Evolutionary conservation across 1,284 basidiomycete species (phyloP).

Genomic region (Bjerkandera adusta): DNA sequence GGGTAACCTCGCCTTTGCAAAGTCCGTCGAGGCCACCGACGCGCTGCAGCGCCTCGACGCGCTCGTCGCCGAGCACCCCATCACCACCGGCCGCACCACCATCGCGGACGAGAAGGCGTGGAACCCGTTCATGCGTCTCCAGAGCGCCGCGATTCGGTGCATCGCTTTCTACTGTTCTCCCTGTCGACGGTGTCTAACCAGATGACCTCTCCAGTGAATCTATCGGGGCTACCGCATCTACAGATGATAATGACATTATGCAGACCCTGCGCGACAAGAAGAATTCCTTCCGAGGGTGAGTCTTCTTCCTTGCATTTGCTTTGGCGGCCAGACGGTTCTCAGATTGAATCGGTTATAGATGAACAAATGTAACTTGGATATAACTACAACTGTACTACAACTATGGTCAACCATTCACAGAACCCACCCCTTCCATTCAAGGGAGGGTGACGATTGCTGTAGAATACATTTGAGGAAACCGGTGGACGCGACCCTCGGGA

Average conservation of each 20-base stretch:
- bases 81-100: constrained; percentile 77
- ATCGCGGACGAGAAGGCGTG: constrained; percentile 84
- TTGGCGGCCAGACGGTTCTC: too few relatives aligned
- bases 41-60: constrained; percentile 55
- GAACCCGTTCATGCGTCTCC: constrained; percentile 82
- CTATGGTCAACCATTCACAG: too few relatives aligned
- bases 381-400: too few relatives aligned
- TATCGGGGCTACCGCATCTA: constrained; percentile 43
- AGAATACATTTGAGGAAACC: too few relatives aligned
- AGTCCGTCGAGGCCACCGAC: constrained; percentile 64
- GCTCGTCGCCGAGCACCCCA: constrained; percentile 49
- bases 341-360: too few relatives aligned
- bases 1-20: constrained; percentile 64
- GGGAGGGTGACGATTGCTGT: too few relatives aligned
- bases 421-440: too few relatives aligned
- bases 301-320: too few relatives aligned
- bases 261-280: constrained; percentile 77
- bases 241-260: constrained; percentile 63
- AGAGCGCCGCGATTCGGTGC: constrained; percentile 55
- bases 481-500: too few relatives aligned
- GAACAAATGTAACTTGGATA: too few relatives aligned
- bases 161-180: constrained; percentile 24
- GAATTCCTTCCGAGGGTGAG: constrained; percentile 71
- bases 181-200: constrained; percentile 4
- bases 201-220: constrained; percentile 37